Evolutionary conservation across 257 asterid genomes (phyloP), one percentile per base, ranked within the genome.

Genomic region (Schizonepeta tenuifolia): DNA sequence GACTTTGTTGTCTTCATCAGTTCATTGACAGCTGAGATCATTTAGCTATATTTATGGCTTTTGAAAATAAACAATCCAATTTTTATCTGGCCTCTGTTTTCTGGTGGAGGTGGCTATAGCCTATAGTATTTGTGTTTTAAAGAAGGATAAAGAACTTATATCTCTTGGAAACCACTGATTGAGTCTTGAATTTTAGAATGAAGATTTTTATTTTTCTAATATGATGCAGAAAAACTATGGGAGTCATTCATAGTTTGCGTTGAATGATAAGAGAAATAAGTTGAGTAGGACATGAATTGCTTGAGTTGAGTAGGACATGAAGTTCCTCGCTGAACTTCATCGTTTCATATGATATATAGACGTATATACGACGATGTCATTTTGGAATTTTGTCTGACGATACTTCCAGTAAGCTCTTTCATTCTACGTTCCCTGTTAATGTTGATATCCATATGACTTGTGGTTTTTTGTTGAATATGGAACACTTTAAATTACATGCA

Each of bases 231-330:
- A 56, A 20, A 41, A 24, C 13, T 26, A 15, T 22, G 67, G 26
- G 57, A 41, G 41, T 57, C 56, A 41, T 24, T 26, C 31, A 18
- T 38, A 54, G 20, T 15, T 17, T 36, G 8, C 17, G 74, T 22
- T 28, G 24, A 69, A 38, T 36, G 40, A 55, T 20, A 35, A 60
- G 49, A 41, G 14, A n/a, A n/a, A n/a, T n/a, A n/a, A n/a, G n/a
- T n/a, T n/a, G n/a, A n/a, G n/a, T n/a, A n/a, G n/a, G n/a, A n/a
- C n/a, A 62, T 33, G 47, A 41, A 7, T 15, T 36, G 55, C 33
- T 68, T 13, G 18, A 36, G 17, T 53, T 54, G 40, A 22, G 65
- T 69, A 35, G 64, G 51, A 10, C 46, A 18, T 68, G 63, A 68
- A 53, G 38, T 68, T 67, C 49, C n/a, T 35, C 4, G 9, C 31